Base-by-base conservation (phyloP, 257 asterid species). In the Capsicum chinense region DNA sequence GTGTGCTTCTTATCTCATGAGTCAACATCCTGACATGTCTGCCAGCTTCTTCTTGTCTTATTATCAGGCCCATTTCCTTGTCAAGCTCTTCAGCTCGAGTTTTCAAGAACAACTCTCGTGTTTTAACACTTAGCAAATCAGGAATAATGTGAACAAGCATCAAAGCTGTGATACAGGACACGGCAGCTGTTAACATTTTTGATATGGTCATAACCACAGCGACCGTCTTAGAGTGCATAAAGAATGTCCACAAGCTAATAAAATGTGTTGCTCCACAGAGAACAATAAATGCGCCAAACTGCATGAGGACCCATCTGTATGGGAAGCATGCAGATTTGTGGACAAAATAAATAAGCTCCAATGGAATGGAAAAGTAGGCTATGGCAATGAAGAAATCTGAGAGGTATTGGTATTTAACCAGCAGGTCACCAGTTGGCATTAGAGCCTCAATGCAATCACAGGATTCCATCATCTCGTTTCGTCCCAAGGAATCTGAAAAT, bases 201-300 rank as follows among this genome's bases (percentile, higher is more conserved):
- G 97, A 90, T 59, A 90, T 69, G 37, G 95, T 87, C 97, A 92
- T 87, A 33, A 91, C 92, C 57, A 93, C 59, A 7, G 93, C 97
- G 15, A 93, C 90, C 11, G 92, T 89, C 87, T 88, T 93, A 6
- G 97, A 86, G 66, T 93, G 97, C 68, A 90, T 84, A 59, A 92
- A 85, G 91, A 89, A 90, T 33, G 96, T 90, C 97, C 97, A 93
- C 66, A 93, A 80, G 86, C 85, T 92, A 50, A 93, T 90, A 68
- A 91, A 91, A 88, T 93, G 97, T 56, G 97, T 91, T 64, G 95
- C 95, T 85, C 97, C 97, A 83, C 97, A 93, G 14, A 93, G 93
- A 82, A 91, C 84, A 74, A 93, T 93, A 78, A 93, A 93, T 56
- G 94, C 95, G 50, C 95, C 94, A 83, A 93, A 93, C 85, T 92